Base-by-base conservation (phyloP, 208 protist genomes). In the Angomonas ambiguus region DNA sequence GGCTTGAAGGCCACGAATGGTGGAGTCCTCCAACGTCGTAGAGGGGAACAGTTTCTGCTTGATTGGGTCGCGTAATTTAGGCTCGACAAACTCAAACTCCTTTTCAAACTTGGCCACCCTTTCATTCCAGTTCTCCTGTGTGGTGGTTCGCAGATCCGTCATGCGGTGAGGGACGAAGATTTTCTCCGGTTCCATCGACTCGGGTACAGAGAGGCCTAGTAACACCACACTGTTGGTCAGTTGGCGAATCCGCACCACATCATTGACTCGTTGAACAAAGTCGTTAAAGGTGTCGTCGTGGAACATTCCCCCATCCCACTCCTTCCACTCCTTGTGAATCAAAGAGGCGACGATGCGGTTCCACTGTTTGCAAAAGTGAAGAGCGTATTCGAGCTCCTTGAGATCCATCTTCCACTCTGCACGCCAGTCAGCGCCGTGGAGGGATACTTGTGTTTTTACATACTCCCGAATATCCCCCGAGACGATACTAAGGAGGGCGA, bases 401-500 rank as follows among this genome's bases (percentile, higher is more conserved):
- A 86, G 18, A 30, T 71, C 64, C 68, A 94, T 88, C 30, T 85
- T 86, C 88, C 91, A 96, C 68, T 82, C 79, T 4, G 80, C 84
- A 28, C 81, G 76, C 85, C 86, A 93, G 65, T 94, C 88, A 0
- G 79, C 53, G 63, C 86, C 68, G 58, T 90, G 77, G 33, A 93
- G 69, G 38, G 85, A 48, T 24, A 96, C 71, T 62, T 92, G 85
- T 27, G 59, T 65, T 51, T 87, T 87, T 48, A 93, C 42, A 72
- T 94, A 96, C 71, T 93, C 88, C 18, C 86, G 77, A 35, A 96
- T 62, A 62, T 96, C 91, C 5, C 83, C 87, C 0, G 84, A 88
- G 27, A 94, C 88, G 67, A 93, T 94, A 69, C 72, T 85, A 13
- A 96, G 71, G 25, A 96, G 77, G 28, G 88, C 83, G n/a, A 85